Base-by-base conservation (phyloP, 306 rosid species). In the Trifolium repens region DNA sequence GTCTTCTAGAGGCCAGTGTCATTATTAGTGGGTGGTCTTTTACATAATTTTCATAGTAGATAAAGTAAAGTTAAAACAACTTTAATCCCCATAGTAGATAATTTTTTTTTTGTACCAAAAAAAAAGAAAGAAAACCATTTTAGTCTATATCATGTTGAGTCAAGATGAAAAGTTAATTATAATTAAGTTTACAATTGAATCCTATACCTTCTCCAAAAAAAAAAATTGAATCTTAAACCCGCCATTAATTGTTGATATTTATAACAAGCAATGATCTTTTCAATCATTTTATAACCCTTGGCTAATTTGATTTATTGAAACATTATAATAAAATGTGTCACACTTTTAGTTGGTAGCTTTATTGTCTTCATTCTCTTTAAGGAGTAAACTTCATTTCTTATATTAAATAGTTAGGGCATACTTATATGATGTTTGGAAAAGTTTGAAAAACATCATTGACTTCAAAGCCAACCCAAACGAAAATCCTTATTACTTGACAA, bases 381-480 rank as follows among this genome's bases (percentile, higher is more conserved):
- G 49, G 40, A 37, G 24, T 47, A 66, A 58, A 37, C 7, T 76
- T 72, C 24, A 71, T 65, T 53, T 68, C 17, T n/a, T 11, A 73
- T 50, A 73, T 60, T 67, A 49, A 74, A 49, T 43, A 54, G 3
- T 14, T 7, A 76, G 72, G 35, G 67, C 65, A 39, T 12, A 59
- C 4, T 50, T n/a, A n/a, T 1, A 75, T 27, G 34, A 37, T 35
- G 8, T 39, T 67, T 35, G 44, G 42, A 72, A 81, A 69, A 76
- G 78, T 13, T 65, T 62, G 49, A 39, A 67, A 55, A 75, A 24
- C 80, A 81, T 81, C 49, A 80, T 83, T 81, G 76, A 78, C 85
- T 85, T 67, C 24, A 50, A 77, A 81, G 85, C 24, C 76, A 78
- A 67, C 3, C 62, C 40, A 61, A 85, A 57, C 52, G 32, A 80